Evolutionary conservation across 148 eudicot genomes (phyloP).

Genomic region (Oxyria digyna): DNA sequence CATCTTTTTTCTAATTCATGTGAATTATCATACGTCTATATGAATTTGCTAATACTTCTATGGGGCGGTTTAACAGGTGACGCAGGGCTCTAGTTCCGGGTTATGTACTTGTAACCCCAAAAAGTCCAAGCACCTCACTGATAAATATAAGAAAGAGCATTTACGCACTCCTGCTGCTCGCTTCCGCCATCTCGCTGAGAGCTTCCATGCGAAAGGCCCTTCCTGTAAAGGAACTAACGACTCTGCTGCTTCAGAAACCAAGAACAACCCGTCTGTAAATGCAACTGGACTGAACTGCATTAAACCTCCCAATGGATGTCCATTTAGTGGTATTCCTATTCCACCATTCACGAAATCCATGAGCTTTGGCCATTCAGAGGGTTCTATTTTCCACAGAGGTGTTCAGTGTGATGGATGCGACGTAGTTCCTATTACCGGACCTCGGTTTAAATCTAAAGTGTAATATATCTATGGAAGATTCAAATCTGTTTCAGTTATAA

Average conservation of each 20-base stretch:
- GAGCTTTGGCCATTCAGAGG: conserved; percentile 8
- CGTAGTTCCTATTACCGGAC: conserved; percentile 64
- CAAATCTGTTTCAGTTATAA: background rate
- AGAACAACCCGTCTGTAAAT: background rate
- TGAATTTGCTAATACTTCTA: background rate
- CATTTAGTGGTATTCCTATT: conserved; percentile 26
- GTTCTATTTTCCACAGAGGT: conserved; percentile 52
- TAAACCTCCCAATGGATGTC: conserved; percentile 15
- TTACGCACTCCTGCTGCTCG: too few relatives aligned
- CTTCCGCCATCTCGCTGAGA: too few relatives aligned
- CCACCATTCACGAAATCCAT: background rate
- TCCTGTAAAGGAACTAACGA: background rate
- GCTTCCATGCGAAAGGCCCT: too few relatives aligned
- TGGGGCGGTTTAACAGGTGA: background rate
- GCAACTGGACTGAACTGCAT: background rate
- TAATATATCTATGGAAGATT: conserved; percentile 20
- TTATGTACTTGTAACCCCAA: too few relatives aligned
- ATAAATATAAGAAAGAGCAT: conserved; percentile 1
- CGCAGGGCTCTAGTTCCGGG: background rate
- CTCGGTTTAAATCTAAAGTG: conserved; percentile 87
- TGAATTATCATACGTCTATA: background rate
- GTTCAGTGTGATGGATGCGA: conserved; percentile 93
- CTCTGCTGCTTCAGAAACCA: background rate
- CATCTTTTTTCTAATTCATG: background rate
- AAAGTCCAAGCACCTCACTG: conserved; percentile 7